Percentiles rank a stretch among this genome's conserved stretches.
phyloP scores from a whole-genome alignment of 2,329 filamentous ascomycete genomes.

The Calycina marina region DNA sequence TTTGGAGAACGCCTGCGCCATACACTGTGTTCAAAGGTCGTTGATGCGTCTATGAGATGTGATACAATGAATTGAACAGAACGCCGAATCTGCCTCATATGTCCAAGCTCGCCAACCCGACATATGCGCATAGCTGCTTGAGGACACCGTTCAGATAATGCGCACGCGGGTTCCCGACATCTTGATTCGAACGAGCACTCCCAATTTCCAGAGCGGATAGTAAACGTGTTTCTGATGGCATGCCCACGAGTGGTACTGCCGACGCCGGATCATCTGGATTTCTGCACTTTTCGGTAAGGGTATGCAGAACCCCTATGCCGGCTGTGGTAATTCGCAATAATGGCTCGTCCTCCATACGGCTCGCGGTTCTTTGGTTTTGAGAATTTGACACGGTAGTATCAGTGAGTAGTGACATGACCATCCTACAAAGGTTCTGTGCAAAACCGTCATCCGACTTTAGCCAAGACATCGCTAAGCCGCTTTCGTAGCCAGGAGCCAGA shows the following conservation, averaged over 20 bases:
- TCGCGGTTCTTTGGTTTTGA: constrained; percentile 15
- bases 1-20: constrained; percentile 20
- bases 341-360: constrained; percentile 22
- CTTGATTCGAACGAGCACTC: constrained; percentile 39
- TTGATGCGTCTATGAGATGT: constrained; percentile 21
- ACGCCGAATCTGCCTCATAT: no score
- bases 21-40: constrained; percentile 15
- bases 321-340: constrained; percentile 43
- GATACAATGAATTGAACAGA: constrained; percentile 18
- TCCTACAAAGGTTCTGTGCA: constrained; percentile 60
- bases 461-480: constrained; percentile 62
- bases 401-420: constrained; percentile 56
- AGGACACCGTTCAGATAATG: constrained; percentile 54
- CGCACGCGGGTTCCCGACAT: no score
- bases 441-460: constrained; percentile 74
- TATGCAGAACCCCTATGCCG: constrained; percentile 52
- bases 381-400: constrained; percentile 33
- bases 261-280: constrained; percentile 36
- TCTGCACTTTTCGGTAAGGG: constrained; percentile 51
- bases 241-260: constrained; percentile 41
- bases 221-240: constrained; percentile 53
- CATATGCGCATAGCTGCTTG: constrained; percentile 52
- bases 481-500: constrained; percentile 57
- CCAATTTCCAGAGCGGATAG: constrained; percentile 53
- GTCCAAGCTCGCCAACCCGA: constrained; percentile 37